These are phyloP conservation scores for Vanderwaltozyma tropicalis DNA, from an alignment of 805 yeast species.

Conservation along the genomic window DNA sequence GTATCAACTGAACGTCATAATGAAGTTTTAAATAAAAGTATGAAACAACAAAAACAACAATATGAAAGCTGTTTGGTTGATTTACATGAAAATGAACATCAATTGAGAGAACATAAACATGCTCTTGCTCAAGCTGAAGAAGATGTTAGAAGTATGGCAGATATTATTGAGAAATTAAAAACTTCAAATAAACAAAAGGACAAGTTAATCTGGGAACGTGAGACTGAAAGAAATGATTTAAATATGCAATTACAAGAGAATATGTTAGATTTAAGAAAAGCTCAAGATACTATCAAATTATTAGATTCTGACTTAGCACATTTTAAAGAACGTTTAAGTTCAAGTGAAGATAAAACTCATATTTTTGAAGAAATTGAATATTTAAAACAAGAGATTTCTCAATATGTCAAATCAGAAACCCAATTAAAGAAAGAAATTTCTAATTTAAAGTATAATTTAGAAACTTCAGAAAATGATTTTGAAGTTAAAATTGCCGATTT, in stretches of 20 bases:
- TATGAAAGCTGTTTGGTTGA: slow-evolving; percentile 66
- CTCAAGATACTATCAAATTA: slow-evolving; percentile 38
- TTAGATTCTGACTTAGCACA: slow-evolving; percentile 48
- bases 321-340: slow-evolving; percentile 36
- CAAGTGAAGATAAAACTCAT: slow-evolving; percentile 34
- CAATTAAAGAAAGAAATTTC: slow-evolving; percentile 55
- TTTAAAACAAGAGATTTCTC: slow-evolving; percentile 43
- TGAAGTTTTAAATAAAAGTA: slow-evolving; percentile 41
- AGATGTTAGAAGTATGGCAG: slow-evolving; percentile 46
- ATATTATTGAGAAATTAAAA: slow-evolving; percentile 42
- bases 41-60: slow-evolving; percentile 55
- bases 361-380: slow-evolving; percentile 42
- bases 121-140: slow-evolving; percentile 38
- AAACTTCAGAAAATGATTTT: slow-evolving; percentile 37
- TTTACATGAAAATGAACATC: slow-evolving; percentile 70
- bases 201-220: slow-evolving; percentile 45
- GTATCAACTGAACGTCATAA: slow-evolving; percentile 49
- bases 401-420: slow-evolving; percentile 54
- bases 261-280: slow-evolving; percentile 41
- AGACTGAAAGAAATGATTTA: slow-evolving; percentile 38
- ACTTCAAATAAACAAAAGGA: slow-evolving; percentile 42
- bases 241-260: slow-evolving; percentile 49
- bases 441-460: slow-evolving; percentile 48
- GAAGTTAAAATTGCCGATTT: slow-evolving; percentile 31
- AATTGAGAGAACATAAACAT: slow-evolving; percentile 41